Conservation (phyloP, 164 flowering plant genomes). For the Vitis amurensis region DNA sequence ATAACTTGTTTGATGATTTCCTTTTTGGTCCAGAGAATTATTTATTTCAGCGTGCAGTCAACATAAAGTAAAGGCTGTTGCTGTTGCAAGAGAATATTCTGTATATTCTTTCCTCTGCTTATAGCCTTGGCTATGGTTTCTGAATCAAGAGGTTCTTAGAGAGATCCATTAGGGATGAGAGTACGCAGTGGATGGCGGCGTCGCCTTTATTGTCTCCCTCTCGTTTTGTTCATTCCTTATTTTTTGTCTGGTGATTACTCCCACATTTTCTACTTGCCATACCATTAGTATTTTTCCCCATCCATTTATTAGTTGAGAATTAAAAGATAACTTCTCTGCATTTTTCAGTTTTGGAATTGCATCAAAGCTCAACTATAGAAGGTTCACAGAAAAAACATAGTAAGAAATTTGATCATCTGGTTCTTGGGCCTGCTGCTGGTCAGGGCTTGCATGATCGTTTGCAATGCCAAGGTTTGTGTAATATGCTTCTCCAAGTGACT, state of each 20-base stretch:
- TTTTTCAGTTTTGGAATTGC: conserved; percentile 53
- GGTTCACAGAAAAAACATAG: conserved; percentile 21
- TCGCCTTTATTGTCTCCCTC: conserved; percentile 51
- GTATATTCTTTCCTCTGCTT: not conserved
- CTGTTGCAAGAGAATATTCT: not conserved
- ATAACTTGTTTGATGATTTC: too few relatives aligned
- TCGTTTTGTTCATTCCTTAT: conserved; percentile 52
- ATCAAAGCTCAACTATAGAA: conserved; percentile 24
- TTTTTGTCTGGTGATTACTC: conserved; percentile 53
- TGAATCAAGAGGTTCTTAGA: not conserved
- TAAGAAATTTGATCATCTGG: conserved; percentile 71
- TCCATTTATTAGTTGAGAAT: not conserved
- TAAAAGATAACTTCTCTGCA: not conserved
- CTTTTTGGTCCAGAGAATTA: too few relatives aligned
- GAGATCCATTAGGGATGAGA: conserved; percentile 35
- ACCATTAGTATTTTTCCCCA: not conserved
- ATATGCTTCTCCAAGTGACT: not conserved
- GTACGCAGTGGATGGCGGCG: conserved; percentile 58
- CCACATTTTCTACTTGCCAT: not conserved
- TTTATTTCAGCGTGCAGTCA: not conserved
- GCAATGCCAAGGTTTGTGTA: conserved; percentile 74
- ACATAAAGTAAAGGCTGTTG: not conserved
- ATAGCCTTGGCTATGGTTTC: not conserved
- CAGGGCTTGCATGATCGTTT: conserved; percentile 74
- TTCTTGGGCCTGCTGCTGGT: conserved; percentile 90